A percentile compares a stretch with the other conserved stretches of the same genome.
phyloP scores from a whole-genome alignment of 2,329 filamentous ascomycete genomes.

The Trichoderma sp. region DNA sequence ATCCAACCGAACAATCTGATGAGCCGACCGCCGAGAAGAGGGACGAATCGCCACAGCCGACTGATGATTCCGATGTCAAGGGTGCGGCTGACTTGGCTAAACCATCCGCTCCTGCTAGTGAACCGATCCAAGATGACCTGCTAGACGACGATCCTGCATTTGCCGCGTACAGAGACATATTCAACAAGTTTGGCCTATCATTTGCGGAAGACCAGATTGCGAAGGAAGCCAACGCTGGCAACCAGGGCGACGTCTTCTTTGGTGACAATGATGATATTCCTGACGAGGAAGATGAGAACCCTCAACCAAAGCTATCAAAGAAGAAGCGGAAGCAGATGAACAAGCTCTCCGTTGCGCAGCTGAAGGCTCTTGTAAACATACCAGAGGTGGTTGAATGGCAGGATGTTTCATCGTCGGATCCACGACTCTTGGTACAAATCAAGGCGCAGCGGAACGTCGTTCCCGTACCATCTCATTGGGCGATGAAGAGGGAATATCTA shows the following conservation, averaged over 20 bases:
- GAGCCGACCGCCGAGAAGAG: neutral
- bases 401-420: slow-evolving; percentile 87
- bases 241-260: slow-evolving; percentile 83
- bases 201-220: slow-evolving; percentile 61
- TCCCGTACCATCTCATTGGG: slow-evolving; percentile 92
- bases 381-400: slow-evolving; percentile 98
- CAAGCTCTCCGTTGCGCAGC: slow-evolving; percentile 89
- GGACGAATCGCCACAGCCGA: neutral
- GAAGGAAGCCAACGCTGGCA: slow-evolving; percentile 64
- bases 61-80: slow-evolving; percentile 1
- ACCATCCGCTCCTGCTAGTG: slow-evolving; percentile 43
- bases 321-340: slow-evolving; percentile 91
- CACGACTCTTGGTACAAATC: slow-evolving; percentile 85
- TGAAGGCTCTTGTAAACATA: slow-evolving; percentile 87
- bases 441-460: slow-evolving; percentile 95
- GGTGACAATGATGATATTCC: slow-evolving; percentile 84
- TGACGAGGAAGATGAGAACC: slow-evolving; percentile 73
- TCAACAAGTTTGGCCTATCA: slow-evolving; percentile 71
- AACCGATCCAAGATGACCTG: slow-evolving; percentile 60
- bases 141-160: slow-evolving; percentile 71
- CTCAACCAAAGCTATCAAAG: slow-evolving; percentile 76
- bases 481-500: slow-evolving; percentile 91
- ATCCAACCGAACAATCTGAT: neutral
- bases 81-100: slow-evolving; percentile 34
- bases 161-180: slow-evolving; percentile 78